Conservation (phyloP, 2,329 filamentous ascomycete genomes). For the Thelonectria olida region DNA sequence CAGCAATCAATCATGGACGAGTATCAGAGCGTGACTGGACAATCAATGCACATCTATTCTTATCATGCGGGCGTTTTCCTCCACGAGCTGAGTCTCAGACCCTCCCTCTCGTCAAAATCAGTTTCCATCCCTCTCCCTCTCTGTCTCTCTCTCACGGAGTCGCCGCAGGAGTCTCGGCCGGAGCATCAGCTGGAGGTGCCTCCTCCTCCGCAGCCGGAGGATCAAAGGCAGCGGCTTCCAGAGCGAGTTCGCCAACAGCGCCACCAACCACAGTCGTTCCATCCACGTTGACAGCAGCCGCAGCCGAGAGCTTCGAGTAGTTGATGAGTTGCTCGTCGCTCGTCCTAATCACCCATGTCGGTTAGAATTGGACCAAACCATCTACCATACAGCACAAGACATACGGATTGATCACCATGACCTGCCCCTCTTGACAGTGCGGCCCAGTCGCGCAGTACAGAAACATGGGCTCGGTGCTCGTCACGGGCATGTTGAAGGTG, state of each 20-base stretch:
- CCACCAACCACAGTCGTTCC: constrained; percentile 30
- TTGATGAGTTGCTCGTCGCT: constrained; percentile 30
- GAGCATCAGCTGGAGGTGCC: constrained; percentile 14
- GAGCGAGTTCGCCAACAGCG: constrained; percentile 30
- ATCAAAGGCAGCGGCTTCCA: constrained; percentile 32
- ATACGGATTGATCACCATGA: constrained; percentile 60
- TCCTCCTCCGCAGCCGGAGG: constrained; percentile 25
- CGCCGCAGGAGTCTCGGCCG: constrained; percentile 6
- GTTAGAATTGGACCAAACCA: no score
- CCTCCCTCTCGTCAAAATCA: no score
- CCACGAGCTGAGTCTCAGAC: no score
- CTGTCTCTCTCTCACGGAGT: not conserved
- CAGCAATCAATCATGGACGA: no score
- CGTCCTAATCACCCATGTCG: constrained; percentile 9
- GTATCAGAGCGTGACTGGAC: no score
- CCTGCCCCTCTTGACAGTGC: constrained; percentile 61
- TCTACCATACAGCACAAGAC: constrained; percentile 11
- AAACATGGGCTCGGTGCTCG: constrained; percentile 56
- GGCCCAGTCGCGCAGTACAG: constrained; percentile 59
- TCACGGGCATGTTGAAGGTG: constrained; percentile 58
- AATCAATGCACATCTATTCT: no score
- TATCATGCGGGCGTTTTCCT: no score
- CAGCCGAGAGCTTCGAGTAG: constrained; percentile 29
- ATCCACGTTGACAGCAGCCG: constrained; percentile 33
- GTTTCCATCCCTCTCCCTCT: no score